These are phyloP conservation scores for Colletotrichum incanum DNA, from an alignment of 2,329 filamentous ascomycete genomes.

Conservation along the genomic window DNA sequence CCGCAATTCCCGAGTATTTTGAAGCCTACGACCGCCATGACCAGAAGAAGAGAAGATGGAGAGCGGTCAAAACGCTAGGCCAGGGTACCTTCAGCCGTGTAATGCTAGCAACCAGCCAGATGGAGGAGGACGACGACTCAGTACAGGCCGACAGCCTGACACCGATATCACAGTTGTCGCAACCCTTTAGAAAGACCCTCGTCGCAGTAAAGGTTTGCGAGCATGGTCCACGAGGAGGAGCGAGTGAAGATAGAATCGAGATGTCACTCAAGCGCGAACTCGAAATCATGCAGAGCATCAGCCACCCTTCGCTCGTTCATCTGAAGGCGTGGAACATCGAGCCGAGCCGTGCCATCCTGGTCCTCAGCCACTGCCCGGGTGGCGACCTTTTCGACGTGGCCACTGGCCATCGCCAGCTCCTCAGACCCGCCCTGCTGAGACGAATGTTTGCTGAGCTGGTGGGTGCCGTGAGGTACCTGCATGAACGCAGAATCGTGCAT, in stretches of 20 bases:
- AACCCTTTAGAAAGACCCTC: constrained; percentile 78
- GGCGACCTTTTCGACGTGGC: constrained; percentile 96
- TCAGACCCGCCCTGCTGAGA: constrained; percentile 80
- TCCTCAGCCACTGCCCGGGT: constrained; percentile 92
- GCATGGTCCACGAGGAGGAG: constrained; percentile 92
- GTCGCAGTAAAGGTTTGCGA: constrained; percentile 97
- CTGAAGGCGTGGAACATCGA: constrained; percentile 94
- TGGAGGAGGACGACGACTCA: constrained; percentile 63
- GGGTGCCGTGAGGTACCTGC: constrained; percentile 87
- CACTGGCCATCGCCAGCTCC: constrained; percentile 76
- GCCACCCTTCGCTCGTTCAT: constrained; percentile 91
- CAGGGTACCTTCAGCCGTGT: constrained; percentile 98
- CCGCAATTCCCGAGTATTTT: constrained; percentile 73
- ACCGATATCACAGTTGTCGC: constrained; percentile 58
- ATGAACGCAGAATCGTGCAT: constrained; percentile 89
- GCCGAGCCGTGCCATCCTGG: constrained; percentile 84
- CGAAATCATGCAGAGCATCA: constrained; percentile 90
- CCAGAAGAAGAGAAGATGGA: constrained; percentile 82
- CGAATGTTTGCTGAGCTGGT: constrained; percentile 94
- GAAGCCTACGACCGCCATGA: constrained; percentile 78
- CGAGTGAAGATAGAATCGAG: constrained; percentile 93
- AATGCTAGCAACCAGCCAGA: constrained; percentile 88
- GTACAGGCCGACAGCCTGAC: constrained; percentile 54
- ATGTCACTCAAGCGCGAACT: constrained; percentile 95
- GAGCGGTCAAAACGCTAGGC: constrained; percentile 84